Evolutionary conservation across 176 grass and related monocot genomes (phyloP).

Genomic region (Bothriochloa decipiens): DNA sequence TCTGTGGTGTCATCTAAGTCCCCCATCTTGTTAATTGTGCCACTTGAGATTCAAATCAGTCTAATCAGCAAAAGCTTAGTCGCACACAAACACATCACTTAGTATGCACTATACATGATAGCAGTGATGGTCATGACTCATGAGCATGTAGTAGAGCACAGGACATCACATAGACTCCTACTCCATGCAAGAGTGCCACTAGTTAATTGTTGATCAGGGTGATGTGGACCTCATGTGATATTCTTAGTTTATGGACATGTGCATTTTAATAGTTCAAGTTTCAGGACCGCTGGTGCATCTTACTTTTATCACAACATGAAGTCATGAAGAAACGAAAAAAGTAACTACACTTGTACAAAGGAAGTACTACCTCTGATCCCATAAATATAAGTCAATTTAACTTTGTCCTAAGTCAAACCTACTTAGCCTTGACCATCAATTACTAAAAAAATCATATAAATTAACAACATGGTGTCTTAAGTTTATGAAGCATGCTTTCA

Average conservation of each 20-base stretch:
- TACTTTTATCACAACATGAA: background rate
- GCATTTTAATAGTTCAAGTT: background rate
- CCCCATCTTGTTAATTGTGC: background rate
- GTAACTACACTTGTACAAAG: conserved; percentile 19
- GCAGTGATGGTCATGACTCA: background rate
- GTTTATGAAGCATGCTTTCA: background rate
- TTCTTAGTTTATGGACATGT: background rate
- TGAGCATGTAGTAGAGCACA: background rate
- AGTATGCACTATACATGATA: background rate
- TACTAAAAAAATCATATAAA: background rate
- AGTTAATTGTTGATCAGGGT: background rate
- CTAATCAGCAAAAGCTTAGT: background rate
- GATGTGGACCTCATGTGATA: background rate
- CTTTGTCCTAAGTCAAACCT: background rate
- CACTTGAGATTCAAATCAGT: background rate
- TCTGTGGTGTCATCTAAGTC: background rate
- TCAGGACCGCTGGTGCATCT: background rate
- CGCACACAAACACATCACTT: background rate
- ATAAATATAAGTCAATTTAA: background rate
- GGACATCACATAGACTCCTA: background rate
- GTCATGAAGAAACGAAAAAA: background rate
- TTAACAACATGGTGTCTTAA: background rate
- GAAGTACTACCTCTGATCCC: background rate
- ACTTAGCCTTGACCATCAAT: background rate
- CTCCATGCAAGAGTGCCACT: background rate